Evolutionary conservation across 306 rosid species (phyloP), one percentile per base, ranked within the genome.

Genomic region (Acacia crassicarpa): DNA sequence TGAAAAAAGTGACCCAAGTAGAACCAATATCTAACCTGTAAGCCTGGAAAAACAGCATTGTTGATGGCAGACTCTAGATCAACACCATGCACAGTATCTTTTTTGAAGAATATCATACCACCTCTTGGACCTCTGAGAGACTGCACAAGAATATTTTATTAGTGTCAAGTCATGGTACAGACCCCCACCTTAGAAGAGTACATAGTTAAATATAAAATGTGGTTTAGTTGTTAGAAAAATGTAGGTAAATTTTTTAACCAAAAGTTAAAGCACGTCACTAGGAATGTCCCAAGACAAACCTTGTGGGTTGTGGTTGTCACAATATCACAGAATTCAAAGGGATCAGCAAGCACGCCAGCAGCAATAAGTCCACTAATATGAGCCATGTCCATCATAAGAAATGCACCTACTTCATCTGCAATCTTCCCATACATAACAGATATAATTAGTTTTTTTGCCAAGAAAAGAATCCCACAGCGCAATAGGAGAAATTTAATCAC

Each of bases 361-460:
- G 99, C 97, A 77, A 96, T 92, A 84, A 96, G 98, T 71, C 99
- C 99, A 83, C 99, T 96, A 62, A 96, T 92, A 88, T 92, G 99
- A 83, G 98, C 99, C 99, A 96, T 96, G 85, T 96, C 99, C 99
- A 96, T 96, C 99, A 96, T 91, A 49, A 96, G 97, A 82, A 96
- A 96, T 72, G 99, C 98, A 71, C 99, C 98, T 8, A 94, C 94
- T 33, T 85, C 81, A 89, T 93, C 94, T 1, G 97, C 97, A 82
- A 93, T 96, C 99, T 96, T 83, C 70, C 70, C 70, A 66, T 22
- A 41, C 54, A 86, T 70, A 83, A 35, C 44, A 88, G 33, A 85
- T 23, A 66, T 68, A 77, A 86, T 83, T 65, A 81, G 87, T 81
- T 30, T 30, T 30, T 59, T 80, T 74, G 53, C 67, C 2, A 73